A percentile compares a stretch with the other conserved stretches of the same genome.
phyloP scores from a whole-genome alignment of 164 flowering plant species.

The Berberis thunbergii region DNA sequence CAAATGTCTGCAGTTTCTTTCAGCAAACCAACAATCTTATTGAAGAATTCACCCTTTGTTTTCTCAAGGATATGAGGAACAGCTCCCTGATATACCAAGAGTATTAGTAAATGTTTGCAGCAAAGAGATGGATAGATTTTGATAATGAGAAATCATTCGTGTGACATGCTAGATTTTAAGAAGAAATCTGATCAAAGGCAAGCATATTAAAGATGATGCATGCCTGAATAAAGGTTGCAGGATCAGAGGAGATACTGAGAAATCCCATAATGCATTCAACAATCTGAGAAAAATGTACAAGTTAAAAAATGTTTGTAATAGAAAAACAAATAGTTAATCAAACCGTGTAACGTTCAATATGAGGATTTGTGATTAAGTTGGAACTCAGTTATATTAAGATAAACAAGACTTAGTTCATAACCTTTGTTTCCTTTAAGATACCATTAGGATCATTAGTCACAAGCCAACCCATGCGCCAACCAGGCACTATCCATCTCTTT shows the following conservation, averaged over 20 bases:
- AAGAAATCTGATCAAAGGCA: neutral
- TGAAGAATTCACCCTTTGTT: slow-evolving; percentile 44
- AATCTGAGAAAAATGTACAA: slow-evolving; percentile 4
- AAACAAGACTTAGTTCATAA: slow-evolving; percentile 7
- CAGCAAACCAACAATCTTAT: slow-evolving; percentile 30
- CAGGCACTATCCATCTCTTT: slow-evolving; percentile 96
- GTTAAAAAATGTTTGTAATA: neutral
- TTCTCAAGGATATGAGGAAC: slow-evolving; percentile 51
- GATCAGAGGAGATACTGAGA: slow-evolving; percentile 59
- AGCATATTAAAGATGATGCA: neutral
- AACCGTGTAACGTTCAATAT: neutral
- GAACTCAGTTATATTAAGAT: neutral
- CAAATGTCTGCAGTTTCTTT: slow-evolving; percentile 46
- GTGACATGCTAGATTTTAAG: neutral
- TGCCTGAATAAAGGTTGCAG: slow-evolving; percentile 82
- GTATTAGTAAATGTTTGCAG: neutral
- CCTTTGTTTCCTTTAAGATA: slow-evolving; percentile 61
- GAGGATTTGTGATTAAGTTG: neutral
- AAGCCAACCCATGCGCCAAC: slow-evolving; percentile 96
- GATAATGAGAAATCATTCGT: neutral
- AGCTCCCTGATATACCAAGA: slow-evolving; percentile 48
- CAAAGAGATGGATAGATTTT: neutral
- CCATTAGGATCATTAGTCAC: slow-evolving; percentile 64
- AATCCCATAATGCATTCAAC: slow-evolving; percentile 8
- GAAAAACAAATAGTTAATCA: neutral